These are phyloP conservation scores for Trichoderma asperelloides DNA, from an alignment of 495 filamentous ascomycete species.

Conservation along the genomic window DNA sequence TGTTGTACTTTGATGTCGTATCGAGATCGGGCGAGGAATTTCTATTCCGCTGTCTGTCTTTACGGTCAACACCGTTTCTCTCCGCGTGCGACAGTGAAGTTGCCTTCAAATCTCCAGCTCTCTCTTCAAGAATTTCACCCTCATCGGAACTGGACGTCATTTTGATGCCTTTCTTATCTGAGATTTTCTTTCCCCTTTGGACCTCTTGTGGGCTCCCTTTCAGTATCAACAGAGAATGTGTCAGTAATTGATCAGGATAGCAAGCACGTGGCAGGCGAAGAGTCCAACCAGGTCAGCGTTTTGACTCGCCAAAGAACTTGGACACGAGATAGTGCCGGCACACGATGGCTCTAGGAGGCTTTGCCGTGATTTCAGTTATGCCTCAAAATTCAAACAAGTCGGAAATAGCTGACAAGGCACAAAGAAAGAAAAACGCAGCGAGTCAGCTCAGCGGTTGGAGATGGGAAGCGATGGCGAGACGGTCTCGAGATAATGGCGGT, in stretches of 20 bases:
- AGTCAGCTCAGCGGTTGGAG: neutral
- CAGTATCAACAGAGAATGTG: constrained; percentile 15
- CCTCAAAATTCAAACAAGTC: neutral
- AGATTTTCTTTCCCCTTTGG: neutral
- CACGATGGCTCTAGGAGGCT: neutral
- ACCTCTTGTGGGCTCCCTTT: constrained; percentile 5
- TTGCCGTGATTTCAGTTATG: neutral
- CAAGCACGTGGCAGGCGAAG: constrained; percentile 28
- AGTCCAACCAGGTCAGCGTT: constrained; percentile 34
- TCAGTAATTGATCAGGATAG: constrained; percentile 19
- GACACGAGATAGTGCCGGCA: neutral
- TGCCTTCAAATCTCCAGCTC: constrained; percentile 51
- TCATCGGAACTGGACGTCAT: constrained; percentile 52
- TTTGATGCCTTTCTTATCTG: neutral
- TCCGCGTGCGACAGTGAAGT: constrained; percentile 44
- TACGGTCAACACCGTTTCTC: constrained; percentile 55
- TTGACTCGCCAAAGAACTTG: neutral
- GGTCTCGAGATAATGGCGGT: neutral
- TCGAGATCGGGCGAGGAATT: constrained; percentile 57
- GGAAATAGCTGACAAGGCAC: neutral
- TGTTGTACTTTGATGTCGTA: constrained; percentile 66
- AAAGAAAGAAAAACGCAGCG: neutral
- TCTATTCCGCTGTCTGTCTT: constrained; percentile 60
- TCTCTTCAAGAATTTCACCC: constrained; percentile 79
- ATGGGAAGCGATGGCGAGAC: neutral